Evolutionary conservation across 305 asterid genomes (phyloP).

Genomic region (Fraxinus greggii): DNA sequence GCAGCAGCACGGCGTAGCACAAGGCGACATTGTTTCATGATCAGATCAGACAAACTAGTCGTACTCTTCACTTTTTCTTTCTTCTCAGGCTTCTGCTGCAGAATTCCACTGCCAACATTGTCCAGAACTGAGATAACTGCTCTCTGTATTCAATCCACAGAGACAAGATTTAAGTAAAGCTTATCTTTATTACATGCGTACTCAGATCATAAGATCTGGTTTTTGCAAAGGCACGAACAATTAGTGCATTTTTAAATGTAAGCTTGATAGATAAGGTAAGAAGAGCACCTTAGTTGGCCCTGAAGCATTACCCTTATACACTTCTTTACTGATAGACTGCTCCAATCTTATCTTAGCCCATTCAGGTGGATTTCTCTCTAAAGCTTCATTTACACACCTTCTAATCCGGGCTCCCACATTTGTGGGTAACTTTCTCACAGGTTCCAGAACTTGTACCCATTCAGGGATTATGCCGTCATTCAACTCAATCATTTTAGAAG

Average conservation of each 20-base stretch:
- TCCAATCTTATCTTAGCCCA: constrained; percentile 83
- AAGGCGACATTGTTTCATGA: constrained; percentile 81
- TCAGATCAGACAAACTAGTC: constrained; percentile 55
- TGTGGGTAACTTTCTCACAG: constrained; percentile 95
- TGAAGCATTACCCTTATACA: constrained; percentile 97
- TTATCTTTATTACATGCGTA: neutral
- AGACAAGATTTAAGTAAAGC: constrained; percentile 18
- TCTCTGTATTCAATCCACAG: constrained; percentile 61
- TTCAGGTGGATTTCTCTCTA: constrained; percentile 82
- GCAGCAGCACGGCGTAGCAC: constrained; percentile 71
- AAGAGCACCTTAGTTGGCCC: constrained; percentile 95
- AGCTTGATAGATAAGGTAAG: constrained; percentile 14
- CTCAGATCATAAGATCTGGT: constrained; percentile 4
- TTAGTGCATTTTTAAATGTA: constrained; percentile 10
- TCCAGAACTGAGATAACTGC: constrained; percentile 78
- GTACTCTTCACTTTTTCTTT: constrained; percentile 58
- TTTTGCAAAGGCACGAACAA: neutral
- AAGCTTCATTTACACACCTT: constrained; percentile 77
- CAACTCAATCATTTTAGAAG: constrained; percentile 39
- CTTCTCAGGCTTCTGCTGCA: constrained; percentile 66
- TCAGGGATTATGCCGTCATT: constrained; percentile 63
- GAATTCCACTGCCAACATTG: constrained; percentile 47
- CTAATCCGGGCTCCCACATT: constrained; percentile 97
- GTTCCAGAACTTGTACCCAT: constrained; percentile 92
- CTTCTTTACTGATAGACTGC: constrained; percentile 92